A percentile compares a stretch with the other conserved stretches of the same genome.
These are phyloP conservation scores for Lentinula boryana DNA, from an alignment of 768 basidiomycete genomes.

Conservation along the genomic window DNA sequence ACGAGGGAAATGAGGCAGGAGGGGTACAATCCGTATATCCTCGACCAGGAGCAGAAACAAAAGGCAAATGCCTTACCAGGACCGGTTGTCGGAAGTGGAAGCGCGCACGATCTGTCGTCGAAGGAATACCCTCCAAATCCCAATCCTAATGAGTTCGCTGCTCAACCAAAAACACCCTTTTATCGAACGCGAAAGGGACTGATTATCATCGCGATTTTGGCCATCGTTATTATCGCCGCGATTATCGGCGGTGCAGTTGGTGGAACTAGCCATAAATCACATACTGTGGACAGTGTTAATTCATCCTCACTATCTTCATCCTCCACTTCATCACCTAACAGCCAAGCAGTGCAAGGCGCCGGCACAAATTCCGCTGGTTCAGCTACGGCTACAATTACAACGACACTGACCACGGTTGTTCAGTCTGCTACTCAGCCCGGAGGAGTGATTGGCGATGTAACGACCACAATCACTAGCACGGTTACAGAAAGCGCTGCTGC, in stretches of 20 bases:
- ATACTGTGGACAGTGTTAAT: not conserved
- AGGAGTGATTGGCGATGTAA: not conserved
- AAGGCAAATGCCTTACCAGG: conserved; percentile 6
- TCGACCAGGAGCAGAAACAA: conserved; percentile 5
- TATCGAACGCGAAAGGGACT: conserved; percentile 45
- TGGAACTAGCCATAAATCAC: conserved; percentile 25
- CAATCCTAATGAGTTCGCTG: conserved; percentile 16
- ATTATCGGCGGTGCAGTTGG: conserved; percentile 56
- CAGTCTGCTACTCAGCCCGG: not conserved
- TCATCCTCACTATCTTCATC: not conserved
- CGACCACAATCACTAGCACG: not conserved
- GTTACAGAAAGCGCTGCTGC: not conserved
- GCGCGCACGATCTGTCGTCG: not conserved
- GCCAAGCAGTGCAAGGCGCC: not conserved
- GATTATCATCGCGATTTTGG: conserved; percentile 29
- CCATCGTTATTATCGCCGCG: conserved; percentile 40
- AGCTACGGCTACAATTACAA: not conserved
- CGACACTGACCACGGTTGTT: not conserved
- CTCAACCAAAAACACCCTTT: conserved; percentile 25
- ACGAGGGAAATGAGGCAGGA: conserved; percentile 37
- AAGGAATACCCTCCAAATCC: conserved; percentile 2
- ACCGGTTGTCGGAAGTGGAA: not conserved
- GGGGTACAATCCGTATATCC: conserved; percentile 41
- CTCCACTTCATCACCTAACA: not conserved
- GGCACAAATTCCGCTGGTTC: not conserved